These are phyloP conservation scores for Aspergillus diversus DNA, from an alignment of 495 filamentous ascomycete species.

Conservation along the genomic window DNA sequence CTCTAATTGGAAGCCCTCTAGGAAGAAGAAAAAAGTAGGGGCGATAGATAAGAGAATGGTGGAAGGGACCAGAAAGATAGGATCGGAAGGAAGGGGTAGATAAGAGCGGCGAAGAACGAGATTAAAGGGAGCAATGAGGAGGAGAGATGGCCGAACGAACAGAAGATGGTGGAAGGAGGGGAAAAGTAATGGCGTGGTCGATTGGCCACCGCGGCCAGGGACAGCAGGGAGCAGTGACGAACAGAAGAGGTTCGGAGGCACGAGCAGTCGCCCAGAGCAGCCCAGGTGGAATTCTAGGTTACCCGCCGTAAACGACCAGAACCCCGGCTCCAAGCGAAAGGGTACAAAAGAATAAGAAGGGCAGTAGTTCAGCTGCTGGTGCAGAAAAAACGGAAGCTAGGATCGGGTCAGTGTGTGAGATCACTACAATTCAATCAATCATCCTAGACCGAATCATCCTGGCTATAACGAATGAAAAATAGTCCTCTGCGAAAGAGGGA, in stretches of 20 bases:
- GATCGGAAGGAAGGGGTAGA: constrained; percentile 8
- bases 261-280: constrained; percentile 9
- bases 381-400: constrained; percentile 22
- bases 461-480: constrained; percentile 15
- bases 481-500: constrained; percentile 11
- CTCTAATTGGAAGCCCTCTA: constrained; percentile 24
- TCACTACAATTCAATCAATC: constrained; percentile 18
- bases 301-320: constrained; percentile 35
- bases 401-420: constrained; percentile 25
- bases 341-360: constrained; percentile 15
- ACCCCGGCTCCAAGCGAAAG: constrained; percentile 12
- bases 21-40: constrained; percentile 17
- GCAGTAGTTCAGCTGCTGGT: constrained; percentile 4
- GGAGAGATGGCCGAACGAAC: constrained; percentile 6
- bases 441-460: constrained; percentile 8
- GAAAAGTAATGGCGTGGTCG: constrained; percentile 14
- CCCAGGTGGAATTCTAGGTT: constrained; percentile 26
- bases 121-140: constrained; percentile 13
- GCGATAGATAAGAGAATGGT: constrained; percentile 3
- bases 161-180: constrained; percentile 12
- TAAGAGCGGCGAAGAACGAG: constrained; percentile 14
- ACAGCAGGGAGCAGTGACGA: constrained; percentile 1
- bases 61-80: constrained; percentile 8
- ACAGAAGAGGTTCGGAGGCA: not conserved
- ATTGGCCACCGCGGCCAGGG: constrained; percentile 11